Percentiles rank a stretch among this genome's conserved stretches.
Conservation (phyloP, 176 grass and related monocot genomes). For the Avena sativa region DNA sequence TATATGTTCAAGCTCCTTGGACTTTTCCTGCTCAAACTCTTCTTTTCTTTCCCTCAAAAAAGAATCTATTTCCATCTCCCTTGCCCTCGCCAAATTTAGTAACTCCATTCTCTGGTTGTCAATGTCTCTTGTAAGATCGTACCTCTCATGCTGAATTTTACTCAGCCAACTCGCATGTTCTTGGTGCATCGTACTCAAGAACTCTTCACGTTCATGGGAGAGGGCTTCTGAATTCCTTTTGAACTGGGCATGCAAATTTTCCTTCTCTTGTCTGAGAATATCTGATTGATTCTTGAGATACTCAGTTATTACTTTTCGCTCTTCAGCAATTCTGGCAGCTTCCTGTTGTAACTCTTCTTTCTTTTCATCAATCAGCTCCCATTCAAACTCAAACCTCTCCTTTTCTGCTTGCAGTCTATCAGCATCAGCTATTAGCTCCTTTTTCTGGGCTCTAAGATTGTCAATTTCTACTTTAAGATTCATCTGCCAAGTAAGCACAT, state of each 20-base stretch:
- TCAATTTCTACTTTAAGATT: conserved; percentile 98
- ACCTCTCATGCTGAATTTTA: conserved; percentile 75
- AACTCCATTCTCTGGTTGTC: conserved; percentile 77
- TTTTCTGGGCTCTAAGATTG: conserved; percentile 78
- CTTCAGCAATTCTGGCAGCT: conserved; percentile 64
- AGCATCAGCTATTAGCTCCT: conserved; percentile 68
- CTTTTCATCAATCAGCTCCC: conserved; percentile 94
- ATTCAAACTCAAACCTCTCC: conserved; percentile 93
- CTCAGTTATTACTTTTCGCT: conserved; percentile 59
- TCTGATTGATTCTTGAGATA: conserved; percentile 72
- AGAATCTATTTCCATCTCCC: conserved; percentile 69
- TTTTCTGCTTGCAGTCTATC: conserved; percentile 89
- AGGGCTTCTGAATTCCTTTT: conserved; percentile 73
- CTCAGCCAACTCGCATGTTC: conserved; percentile 77
- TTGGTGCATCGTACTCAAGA: conserved; percentile 75
- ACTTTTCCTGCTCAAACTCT: conserved; percentile 70
- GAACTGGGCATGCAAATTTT: conserved; percentile 65
- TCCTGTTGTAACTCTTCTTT: conserved; percentile 78
- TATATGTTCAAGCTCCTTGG: conserved; percentile 68
- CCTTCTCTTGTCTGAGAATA: conserved; percentile 79
- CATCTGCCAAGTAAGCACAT: conserved; percentile 62
- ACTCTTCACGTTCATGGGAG: conserved; percentile 74
- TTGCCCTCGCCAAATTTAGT: conserved; percentile 72
- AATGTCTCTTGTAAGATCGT: conserved; percentile 78
- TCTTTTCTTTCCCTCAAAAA: conserved; percentile 75